Conservation (phyloP, 2,329 filamentous ascomycete species). For the Neoascochyta sp. region DNA sequence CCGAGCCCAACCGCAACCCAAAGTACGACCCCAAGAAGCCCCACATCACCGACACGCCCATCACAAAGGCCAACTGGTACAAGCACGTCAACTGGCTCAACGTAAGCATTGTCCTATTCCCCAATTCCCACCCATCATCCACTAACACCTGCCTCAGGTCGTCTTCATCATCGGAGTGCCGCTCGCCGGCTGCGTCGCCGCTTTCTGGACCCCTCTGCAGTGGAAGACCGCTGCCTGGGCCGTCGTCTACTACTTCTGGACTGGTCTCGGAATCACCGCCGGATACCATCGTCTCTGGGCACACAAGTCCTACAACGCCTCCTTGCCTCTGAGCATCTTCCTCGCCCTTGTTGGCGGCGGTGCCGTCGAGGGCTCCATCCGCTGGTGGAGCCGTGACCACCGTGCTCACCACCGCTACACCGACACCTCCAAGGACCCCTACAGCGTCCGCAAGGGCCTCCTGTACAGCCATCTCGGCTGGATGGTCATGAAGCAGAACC, state of each 20-base stretch:
- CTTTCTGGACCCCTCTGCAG: conserved; percentile 76
- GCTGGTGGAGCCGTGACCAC: conserved; percentile 51
- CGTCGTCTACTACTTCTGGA: conserved; percentile 79
- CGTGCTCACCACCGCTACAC: conserved; percentile 53
- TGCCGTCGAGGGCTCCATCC: conserved; percentile 49
- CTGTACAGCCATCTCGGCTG: conserved; percentile 51
- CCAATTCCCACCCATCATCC: not conserved
- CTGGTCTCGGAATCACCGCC: conserved; percentile 60
- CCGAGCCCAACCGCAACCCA: conserved; percentile 51
- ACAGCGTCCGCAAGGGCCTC: conserved; percentile 51
- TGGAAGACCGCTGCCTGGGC: conserved; percentile 71
- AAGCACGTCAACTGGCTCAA: conserved; percentile 96
- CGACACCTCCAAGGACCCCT: conserved; percentile 53
- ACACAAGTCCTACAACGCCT: conserved; percentile 48
- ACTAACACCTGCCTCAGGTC: conserved; percentile 56
- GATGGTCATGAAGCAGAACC: conserved; percentile 56
- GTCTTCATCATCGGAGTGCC: conserved; percentile 77
- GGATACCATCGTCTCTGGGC: conserved; percentile 74
- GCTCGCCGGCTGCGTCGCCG: conserved; percentile 66
- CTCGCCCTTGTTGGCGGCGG: conserved; percentile 48
- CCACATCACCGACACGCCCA: conserved; percentile 79
- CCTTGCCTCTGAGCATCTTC: conserved; percentile 46
- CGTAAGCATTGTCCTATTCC: conserved; percentile 43
- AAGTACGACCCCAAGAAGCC: conserved; percentile 66
- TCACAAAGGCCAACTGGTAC: conserved; percentile 81